Evolutionary conservation across 805 yeast species (phyloP).

Genomic region (Pichia phayaonensis): DNA sequence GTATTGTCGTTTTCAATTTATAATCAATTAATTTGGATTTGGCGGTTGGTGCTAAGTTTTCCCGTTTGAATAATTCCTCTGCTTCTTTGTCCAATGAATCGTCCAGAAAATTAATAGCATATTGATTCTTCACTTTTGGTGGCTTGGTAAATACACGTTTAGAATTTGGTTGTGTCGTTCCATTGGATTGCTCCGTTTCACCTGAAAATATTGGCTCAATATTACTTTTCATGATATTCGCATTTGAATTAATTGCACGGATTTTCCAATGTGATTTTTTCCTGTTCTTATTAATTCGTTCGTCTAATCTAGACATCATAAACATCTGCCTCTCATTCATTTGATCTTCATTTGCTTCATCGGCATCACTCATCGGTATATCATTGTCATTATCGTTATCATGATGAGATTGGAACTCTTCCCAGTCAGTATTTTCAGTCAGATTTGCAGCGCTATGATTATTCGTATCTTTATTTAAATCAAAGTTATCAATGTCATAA

Average conservation of each 20-base stretch:
- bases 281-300: not conserved
- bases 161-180: not conserved
- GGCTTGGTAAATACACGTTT: not conserved
- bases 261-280: conserved; percentile 8
- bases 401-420: not conserved
- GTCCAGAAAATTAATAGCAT: conserved; percentile 17
- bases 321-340: not conserved
- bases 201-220: not conserved
- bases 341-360: not conserved
- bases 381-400: not conserved
- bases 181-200: not conserved
- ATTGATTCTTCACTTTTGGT: not conserved
- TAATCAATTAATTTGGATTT: not conserved
- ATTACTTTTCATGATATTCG: not conserved
- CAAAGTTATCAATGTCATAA: conserved; percentile 9
- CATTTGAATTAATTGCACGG: conserved; percentile 3
- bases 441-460: not conserved
- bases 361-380: not conserved
- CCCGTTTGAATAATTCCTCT: conserved; percentile 23
- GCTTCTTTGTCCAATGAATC: conserved; percentile 12
- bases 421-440: conserved; percentile 1
- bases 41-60: not conserved
- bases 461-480: not conserved
- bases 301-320: conserved; percentile 5
- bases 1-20: not conserved